phyloP scores from a whole-genome alignment of 345 rosid genomes.

The Euclidium syriacum region DNA sequence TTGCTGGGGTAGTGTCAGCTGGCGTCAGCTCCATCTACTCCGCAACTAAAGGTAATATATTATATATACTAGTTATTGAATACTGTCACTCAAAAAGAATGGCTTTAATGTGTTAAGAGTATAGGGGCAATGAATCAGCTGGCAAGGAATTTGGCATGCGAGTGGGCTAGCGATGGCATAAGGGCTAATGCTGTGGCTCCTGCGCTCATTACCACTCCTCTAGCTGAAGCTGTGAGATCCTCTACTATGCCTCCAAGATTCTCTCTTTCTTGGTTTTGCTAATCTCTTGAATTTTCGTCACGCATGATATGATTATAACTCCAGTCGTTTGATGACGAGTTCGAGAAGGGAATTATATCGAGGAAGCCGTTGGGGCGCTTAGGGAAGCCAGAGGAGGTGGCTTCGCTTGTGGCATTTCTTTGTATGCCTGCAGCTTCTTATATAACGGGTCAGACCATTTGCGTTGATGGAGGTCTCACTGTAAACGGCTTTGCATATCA shows the following conservation, averaged over 20 bases:
- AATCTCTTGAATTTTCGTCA: not conserved
- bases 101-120: not conserved
- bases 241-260: not conserved
- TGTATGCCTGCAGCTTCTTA: slow-evolving; percentile 50
- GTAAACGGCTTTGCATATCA: slow-evolving; percentile 29
- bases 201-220: not conserved
- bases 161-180: slow-evolving; percentile 13
- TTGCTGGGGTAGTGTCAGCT: not conserved
- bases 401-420: slow-evolving; percentile 42
- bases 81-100: too few species aligned
- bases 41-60: slow-evolving; percentile 12
- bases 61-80: not conserved
- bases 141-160: slow-evolving; percentile 20
- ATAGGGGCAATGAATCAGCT: slow-evolving; percentile 16
- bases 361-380: slow-evolving; percentile 35
- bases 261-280: not conserved
- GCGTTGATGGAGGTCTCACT: slow-evolving; percentile 42
- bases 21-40: not conserved
- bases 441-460: slow-evolving; percentile 44
- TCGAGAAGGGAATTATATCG: not conserved
- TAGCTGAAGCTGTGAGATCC: not conserved
- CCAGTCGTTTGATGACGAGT: not conserved
- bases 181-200: slow-evolving; percentile 17
- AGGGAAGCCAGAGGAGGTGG: slow-evolving; percentile 40
- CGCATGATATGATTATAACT: not conserved